Evolutionary conservation across 108 stramenopile genomes (phyloP), one percentile per base, ranked within the genome.

Genomic region (Conticribra guillardii): DNA sequence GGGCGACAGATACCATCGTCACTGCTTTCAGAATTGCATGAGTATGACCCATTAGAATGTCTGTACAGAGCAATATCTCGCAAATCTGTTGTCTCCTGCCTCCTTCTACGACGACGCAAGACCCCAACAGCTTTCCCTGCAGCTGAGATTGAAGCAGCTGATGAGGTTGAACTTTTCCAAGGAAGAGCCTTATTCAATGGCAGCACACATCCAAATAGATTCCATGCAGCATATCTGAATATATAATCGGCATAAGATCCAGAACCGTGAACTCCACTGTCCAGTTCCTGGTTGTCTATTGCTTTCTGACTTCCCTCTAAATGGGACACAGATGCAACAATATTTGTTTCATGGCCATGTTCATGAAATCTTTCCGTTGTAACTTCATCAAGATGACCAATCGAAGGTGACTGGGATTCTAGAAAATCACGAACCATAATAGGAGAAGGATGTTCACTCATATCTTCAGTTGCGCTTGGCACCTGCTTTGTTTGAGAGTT

Each of bases 181-280:
- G 81, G 72, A 29, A 87, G 70, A 45, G 74, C 71, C 4, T 68
- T 34, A 56, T 69, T 41, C 23, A 29, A 41, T 8, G 80, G 63
- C 17, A 90, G 50, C 34, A 56, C 37, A 56, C 53, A 70, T 0
- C 77, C 73, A 78, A 93, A 95, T 56, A 92, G 64, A 34, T 80
- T 70, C 31, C 50, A 50, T 16, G 85, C 85, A 29, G 91, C 94
- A 71, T 81, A 84, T 0, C 81, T 76, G 75, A 92, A 92, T 45
- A 92, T 85, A 50, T 69, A 92, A 51, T 92, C 86, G 16, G 94
- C 94, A 65, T 91, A 89, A 0, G 87, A 87, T 30, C 94, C 93
- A 29, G 90, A 90, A 29, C 86, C 82, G 45, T 78, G 78, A 26
- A 86, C 60, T 45, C 60, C 66, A 27, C 41, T 45, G 27, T 67